Base-by-base conservation (phyloP, 805 yeast genomes). In the Maudiozyma barnettii region DNA sequence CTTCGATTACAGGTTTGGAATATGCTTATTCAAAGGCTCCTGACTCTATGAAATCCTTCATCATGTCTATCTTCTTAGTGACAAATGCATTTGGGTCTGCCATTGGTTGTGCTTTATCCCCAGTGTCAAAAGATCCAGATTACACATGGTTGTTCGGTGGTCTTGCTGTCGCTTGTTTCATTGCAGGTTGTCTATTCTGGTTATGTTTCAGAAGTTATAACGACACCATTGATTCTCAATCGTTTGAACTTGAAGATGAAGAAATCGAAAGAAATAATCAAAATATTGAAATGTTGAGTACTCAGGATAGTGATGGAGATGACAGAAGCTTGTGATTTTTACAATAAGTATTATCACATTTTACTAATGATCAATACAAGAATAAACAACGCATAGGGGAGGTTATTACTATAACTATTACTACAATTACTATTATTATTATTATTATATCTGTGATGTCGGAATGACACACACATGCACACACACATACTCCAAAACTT, bases 11-110 rank as follows among this genome's bases (percentile, higher is more conserved):
- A 20, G 93, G 91, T 56, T 75, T 82, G 55, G 93, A 85, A 68
- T 84, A 82, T 60, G 95, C 95, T 18, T 85, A 82, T 68, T 79
- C 89, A 23, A 82, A 84, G 69, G 91, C 93, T 5, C 93, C 93
- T 39, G 74, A 73, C 8, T 67, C 75, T 38, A 68, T 69, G 72
- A 71, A 67, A 51, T 65, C 71, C 18, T 62, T 70, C 39, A 66
- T 68, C 42, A 69, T 70, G 74, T 73, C 82, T 14, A 53, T 71
- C 45, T 84, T 81, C 71, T 71, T 85, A 58, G 67, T 84, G 48
- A 82, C 84, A 39, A 80, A 73, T 54, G 93, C 95, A n/a, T 57
- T 82, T 45, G 89, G 93, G 49, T 75, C 91, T 22, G 88, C 89
- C 19, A 58, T 84, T 42, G 88, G 90, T 57, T 79, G 81, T 64